A percentile compares a stretch with the other conserved stretches of the same genome.
phyloP scores from a whole-genome alignment of 2,329 filamentous ascomycete species.

The Aaosphaeria arxii region DNA sequence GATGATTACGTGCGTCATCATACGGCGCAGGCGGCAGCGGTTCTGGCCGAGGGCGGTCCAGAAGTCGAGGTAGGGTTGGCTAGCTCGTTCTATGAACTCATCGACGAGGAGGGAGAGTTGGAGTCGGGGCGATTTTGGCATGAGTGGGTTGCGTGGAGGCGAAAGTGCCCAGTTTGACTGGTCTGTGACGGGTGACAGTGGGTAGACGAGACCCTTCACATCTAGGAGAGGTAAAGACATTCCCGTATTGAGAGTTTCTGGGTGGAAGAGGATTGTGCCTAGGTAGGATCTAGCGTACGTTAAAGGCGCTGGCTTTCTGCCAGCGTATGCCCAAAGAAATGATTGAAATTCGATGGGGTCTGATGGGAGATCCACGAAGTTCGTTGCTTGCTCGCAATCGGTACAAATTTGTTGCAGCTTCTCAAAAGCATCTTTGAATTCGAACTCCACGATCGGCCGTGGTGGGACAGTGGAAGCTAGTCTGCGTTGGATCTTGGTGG shows the following conservation, averaged over 20 bases:
- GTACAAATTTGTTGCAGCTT: constrained; percentile 69
- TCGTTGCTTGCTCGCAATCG: constrained; percentile 62
- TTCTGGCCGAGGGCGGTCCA: constrained; percentile 87
- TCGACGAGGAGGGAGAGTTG: constrained; percentile 69
- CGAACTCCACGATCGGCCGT: constrained; percentile 77
- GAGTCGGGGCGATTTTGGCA: constrained; percentile 69
- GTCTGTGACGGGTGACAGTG: constrained; percentile 68
- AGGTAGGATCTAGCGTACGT: constrained; percentile 80
- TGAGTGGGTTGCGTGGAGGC: constrained; percentile 31
- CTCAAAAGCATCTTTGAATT: constrained; percentile 66
- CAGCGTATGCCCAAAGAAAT: constrained; percentile 71
- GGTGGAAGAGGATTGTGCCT: constrained; percentile 71
- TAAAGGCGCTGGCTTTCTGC: constrained; percentile 76
- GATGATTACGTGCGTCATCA: constrained; percentile 77
- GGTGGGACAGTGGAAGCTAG: constrained; percentile 93
- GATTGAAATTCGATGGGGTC: constrained; percentile 48
- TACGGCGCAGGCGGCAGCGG: constrained; percentile 81
- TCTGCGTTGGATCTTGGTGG: constrained; percentile 83
- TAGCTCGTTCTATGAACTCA: constrained; percentile 55
- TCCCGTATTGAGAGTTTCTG: constrained; percentile 62
- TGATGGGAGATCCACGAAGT: constrained; percentile 23
- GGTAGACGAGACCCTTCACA: constrained; percentile 72
- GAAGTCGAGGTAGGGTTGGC: constrained; percentile 75
- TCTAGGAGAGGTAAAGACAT: constrained; percentile 78
- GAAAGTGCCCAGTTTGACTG: constrained; percentile 75